A percentile compares a stretch with the other conserved stretches of the same genome.
Conservation (phyloP, 805 yeast species). For the Candida pseudofarinosa region DNA sequence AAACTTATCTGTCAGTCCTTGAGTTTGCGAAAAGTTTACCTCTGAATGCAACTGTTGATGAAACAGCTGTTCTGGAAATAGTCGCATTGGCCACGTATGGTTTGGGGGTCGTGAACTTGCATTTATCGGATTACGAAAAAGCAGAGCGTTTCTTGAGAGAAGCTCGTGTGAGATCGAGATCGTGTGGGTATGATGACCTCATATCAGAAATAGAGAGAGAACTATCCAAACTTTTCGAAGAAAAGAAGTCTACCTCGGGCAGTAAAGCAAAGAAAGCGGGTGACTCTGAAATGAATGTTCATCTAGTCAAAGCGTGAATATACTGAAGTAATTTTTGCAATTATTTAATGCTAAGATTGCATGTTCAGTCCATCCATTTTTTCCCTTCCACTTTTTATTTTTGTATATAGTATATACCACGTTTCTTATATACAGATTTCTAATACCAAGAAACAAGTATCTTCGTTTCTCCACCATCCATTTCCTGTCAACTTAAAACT, state of each 20-base stretch:
- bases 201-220: slow-evolving; percentile 65
- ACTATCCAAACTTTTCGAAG: slow-evolving; percentile 47
- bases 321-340: too few relatives aligned
- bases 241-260: slow-evolving; percentile 15
- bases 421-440: too few relatives aligned
- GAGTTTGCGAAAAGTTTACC: slow-evolving; percentile 29
- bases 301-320: slow-evolving; percentile 9
- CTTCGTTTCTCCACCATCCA: too few relatives aligned
- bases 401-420: too few relatives aligned
- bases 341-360: too few relatives aligned
- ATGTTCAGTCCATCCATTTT: too few relatives aligned
- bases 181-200: slow-evolving; percentile 60
- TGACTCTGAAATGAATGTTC: slow-evolving; percentile 25
- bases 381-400: too few relatives aligned
- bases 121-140: slow-evolving; percentile 48
- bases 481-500: too few relatives aligned
- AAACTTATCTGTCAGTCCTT: slow-evolving; percentile 34
- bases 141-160: slow-evolving; percentile 65
- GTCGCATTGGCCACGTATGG: slow-evolving; percentile 83
- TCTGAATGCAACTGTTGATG: slow-evolving; percentile 16
- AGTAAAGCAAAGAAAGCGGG: slow-evolving; percentile 6
- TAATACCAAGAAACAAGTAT: too few relatives aligned
- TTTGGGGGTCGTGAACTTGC: slow-evolving; percentile 73
- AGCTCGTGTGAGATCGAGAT: slow-evolving; percentile 66
- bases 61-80: slow-evolving; percentile 48